Evolutionary conservation across 495 filamentous ascomycete species (phyloP).

Genomic region (Penicillium cinerascens): DNA sequence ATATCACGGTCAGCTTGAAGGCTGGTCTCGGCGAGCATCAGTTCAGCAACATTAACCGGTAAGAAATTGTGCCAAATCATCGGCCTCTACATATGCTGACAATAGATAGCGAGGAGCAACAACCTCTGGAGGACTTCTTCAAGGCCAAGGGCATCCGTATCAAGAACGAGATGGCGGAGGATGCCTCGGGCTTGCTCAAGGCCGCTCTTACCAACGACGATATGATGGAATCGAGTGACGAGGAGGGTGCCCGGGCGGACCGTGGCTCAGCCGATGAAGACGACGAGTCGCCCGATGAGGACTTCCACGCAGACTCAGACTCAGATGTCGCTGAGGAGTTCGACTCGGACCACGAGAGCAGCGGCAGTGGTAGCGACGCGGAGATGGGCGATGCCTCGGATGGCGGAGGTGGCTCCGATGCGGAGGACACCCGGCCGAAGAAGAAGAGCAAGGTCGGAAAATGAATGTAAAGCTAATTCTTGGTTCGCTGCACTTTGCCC

Average conservation of each 20-base stretch:
- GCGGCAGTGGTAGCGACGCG: slow-evolving; percentile 62
- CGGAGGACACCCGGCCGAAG: slow-evolving; percentile 55
- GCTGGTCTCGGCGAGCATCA: slow-evolving; percentile 73
- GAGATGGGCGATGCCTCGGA: slow-evolving; percentile 59
- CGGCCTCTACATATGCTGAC: neutral
- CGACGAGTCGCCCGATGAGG: slow-evolving; percentile 89
- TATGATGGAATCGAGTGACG: slow-evolving; percentile 78
- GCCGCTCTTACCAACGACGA: slow-evolving; percentile 76
- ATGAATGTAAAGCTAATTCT: slow-evolving; percentile 26
- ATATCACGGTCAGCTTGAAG: slow-evolving; percentile 90
- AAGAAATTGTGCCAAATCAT: slow-evolving; percentile 7
- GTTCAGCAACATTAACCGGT: slow-evolving; percentile 98
- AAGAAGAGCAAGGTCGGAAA: slow-evolving; percentile 62
- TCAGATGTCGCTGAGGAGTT: slow-evolving; percentile 96
- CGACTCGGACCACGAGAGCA: slow-evolving; percentile 85
- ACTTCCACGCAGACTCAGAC: slow-evolving; percentile 88
- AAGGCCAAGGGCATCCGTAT: slow-evolving; percentile 87
- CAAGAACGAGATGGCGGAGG: slow-evolving; percentile 89
- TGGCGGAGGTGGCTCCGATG: slow-evolving; percentile 42
- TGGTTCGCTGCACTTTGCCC: slow-evolving; percentile 6
- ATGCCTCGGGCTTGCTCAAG: slow-evolving; percentile 26
- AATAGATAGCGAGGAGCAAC: slow-evolving; percentile 76
- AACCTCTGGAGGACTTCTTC: slow-evolving; percentile 93
- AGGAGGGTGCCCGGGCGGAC: slow-evolving; percentile 66
- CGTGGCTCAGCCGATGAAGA: slow-evolving; percentile 95